Conservation (phyloP, 2,329 filamentous ascomycete genomes). For the Penicillium nordicum region DNA sequence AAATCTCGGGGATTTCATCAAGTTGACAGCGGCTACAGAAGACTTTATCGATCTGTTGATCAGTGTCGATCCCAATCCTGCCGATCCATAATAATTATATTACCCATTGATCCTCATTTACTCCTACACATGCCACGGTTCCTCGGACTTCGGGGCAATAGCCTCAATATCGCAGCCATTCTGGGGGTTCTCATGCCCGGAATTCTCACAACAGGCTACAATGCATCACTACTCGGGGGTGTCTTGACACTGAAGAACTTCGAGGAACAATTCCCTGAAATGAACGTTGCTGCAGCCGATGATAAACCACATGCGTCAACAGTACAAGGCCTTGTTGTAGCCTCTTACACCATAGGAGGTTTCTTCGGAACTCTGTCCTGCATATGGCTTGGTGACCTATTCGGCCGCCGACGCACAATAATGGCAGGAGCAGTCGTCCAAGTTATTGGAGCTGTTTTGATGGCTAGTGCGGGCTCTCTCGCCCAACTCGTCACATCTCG, state of each 20-base stretch:
- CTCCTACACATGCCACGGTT: slow-evolving; percentile 15
- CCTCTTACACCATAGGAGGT: slow-evolving; percentile 17
- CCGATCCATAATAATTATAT: slow-evolving; percentile 1
- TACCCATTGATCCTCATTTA: slow-evolving; percentile 4
- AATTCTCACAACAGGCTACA: slow-evolving; percentile 20
- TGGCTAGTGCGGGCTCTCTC: slow-evolving; percentile 12
- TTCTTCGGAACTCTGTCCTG: slow-evolving; percentile 21
- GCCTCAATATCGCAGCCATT: slow-evolving; percentile 20
- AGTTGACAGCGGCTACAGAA: not conserved
- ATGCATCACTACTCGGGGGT: slow-evolving; percentile 20
- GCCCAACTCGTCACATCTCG: slow-evolving; percentile 15
- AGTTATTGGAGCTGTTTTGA: slow-evolving; percentile 15
- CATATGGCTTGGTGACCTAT: slow-evolving; percentile 20
- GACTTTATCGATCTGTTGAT: not conserved
- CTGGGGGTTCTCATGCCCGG: slow-evolving; percentile 23
- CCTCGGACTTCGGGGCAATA: slow-evolving; percentile 21
- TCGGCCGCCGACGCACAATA: slow-evolving; percentile 22
- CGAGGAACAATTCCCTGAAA: slow-evolving; percentile 19
- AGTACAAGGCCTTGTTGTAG: slow-evolving; percentile 20
- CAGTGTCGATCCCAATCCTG: slow-evolving; percentile 1
- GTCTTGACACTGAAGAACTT: slow-evolving; percentile 17
- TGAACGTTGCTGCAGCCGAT: slow-evolving; percentile 12
- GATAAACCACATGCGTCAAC: slow-evolving; percentile 13
- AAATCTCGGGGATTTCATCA: not conserved
- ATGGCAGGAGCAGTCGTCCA: slow-evolving; percentile 18